phyloP scores from a whole-genome alignment of 139 green algal species.

The Medakamo hakoo region DNA sequence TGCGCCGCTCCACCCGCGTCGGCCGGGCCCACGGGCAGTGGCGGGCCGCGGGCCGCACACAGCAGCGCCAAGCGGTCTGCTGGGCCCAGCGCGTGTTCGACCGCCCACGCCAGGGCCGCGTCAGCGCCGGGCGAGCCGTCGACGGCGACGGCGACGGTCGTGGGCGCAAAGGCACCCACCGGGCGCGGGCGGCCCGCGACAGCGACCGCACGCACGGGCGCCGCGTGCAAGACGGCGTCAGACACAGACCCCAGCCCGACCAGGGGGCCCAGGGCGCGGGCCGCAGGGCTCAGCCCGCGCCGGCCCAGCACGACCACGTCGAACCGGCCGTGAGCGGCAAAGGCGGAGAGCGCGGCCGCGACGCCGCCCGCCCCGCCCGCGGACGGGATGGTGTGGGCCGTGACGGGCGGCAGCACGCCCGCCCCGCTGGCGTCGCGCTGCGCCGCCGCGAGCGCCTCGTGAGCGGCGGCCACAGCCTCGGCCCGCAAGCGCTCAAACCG shows the following conservation, averaged over 20 bases:
- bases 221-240: not conserved
- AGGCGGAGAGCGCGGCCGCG: not conserved
- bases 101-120: not conserved
- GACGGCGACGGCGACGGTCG: not conserved
- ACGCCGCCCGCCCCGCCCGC: too few relatives aligned
- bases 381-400: not conserved
- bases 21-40: too few relatives aligned
- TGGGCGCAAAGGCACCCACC: not conserved
- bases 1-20: too few relatives aligned
- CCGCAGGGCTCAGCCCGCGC: not conserved
- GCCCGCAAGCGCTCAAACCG: too few relatives aligned
- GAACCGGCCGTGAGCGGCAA: not conserved
- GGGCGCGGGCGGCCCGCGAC: not conserved
- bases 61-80: too few relatives aligned
- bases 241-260: not conserved
- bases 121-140: not conserved
- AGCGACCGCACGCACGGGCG: not conserved
- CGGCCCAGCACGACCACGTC: not conserved
- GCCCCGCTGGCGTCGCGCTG: too few relatives aligned
- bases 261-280: not conserved
- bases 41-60: too few relatives aligned
- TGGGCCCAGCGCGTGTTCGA: too few relatives aligned
- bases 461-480: too few relatives aligned
- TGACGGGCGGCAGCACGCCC: too few relatives aligned
- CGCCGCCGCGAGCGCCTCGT: too few relatives aligned